Evolutionary conservation across 768 basidiomycete species (phyloP).

Genomic region (Boletus coccyginus): DNA sequence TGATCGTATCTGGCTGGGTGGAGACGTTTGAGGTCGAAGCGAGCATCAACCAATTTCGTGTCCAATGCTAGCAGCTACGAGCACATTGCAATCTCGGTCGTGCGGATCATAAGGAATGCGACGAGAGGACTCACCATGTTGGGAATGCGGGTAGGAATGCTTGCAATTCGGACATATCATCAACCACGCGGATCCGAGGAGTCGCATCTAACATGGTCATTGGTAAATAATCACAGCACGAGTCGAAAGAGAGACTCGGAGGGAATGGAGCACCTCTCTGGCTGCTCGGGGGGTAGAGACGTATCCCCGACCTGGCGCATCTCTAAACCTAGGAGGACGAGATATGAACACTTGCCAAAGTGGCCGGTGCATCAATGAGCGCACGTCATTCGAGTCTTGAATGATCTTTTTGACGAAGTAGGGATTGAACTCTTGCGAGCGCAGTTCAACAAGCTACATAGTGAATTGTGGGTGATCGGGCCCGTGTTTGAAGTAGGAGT

Average conservation of each 20-base stretch:
- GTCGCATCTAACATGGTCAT: not conserved
- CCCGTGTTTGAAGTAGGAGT: constrained; percentile 31
- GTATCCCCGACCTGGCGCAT: constrained; percentile 77
- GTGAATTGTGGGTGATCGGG: constrained; percentile 92
- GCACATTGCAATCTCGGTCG: constrained; percentile 2
- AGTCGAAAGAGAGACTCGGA: not conserved
- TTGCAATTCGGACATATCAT: constrained; percentile 94
- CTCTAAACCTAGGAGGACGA: too few relatives aligned
- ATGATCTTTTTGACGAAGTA: constrained; percentile 85
- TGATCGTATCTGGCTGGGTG: not conserved
- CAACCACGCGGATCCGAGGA: constrained; percentile 76
- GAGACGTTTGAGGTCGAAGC: not conserved
- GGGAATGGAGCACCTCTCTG: constrained; percentile 56
- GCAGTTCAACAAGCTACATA: constrained; percentile 78
- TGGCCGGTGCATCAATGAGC: constrained; percentile 68
- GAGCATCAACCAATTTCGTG: constrained; percentile 69
- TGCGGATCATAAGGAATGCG: not conserved
- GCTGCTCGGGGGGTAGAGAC: constrained; percentile 69
- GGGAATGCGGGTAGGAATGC: constrained; percentile 90
- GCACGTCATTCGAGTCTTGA: constrained; percentile 88
- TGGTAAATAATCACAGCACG: not conserved
- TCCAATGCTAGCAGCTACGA: constrained; percentile 76
- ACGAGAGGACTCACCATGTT: constrained; percentile 79
- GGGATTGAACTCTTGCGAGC: constrained; percentile 85
- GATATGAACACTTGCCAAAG: constrained; percentile 50